phyloP scores from a whole-genome alignment of 23 red algal genomes.

The Gracilaria caudata region DNA sequence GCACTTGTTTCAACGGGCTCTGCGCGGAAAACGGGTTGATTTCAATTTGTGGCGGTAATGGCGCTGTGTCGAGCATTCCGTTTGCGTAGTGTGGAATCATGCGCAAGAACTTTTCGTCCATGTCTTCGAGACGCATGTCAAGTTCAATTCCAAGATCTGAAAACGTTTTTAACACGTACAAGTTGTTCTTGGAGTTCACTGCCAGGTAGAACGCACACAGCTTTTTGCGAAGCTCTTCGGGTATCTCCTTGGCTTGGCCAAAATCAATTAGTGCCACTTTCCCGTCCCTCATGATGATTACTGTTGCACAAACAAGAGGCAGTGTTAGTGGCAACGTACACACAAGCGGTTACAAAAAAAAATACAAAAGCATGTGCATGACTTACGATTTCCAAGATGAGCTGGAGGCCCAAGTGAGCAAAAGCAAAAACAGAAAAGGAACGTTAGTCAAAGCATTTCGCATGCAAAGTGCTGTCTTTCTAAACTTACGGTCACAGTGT shows the following conservation, averaged over 20 bases:
- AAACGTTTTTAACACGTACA: slow-evolving; percentile 68
- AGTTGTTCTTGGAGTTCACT: slow-evolving; percentile 58
- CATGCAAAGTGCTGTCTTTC: no score
- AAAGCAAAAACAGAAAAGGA: background rate
- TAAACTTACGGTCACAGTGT: slow-evolving; percentile 86
- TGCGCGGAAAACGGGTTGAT: slow-evolving; percentile 71
- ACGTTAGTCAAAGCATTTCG: no score
- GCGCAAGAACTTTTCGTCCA: slow-evolving; percentile 53
- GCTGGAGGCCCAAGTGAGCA: background rate
- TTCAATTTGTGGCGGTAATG: slow-evolving; percentile 76
- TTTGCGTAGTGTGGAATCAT: slow-evolving; percentile 84
- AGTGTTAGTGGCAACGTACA: no score
- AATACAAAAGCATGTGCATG: background rate
- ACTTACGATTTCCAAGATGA: slow-evolving; percentile 64
- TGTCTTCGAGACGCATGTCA: slow-evolving; percentile 54
- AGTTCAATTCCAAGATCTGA: slow-evolving; percentile 82
- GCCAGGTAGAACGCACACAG: slow-evolving; percentile 95
- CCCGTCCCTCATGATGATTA: slow-evolving; percentile 82
- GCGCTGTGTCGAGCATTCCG: slow-evolving; percentile 87
- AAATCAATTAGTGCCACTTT: slow-evolving; percentile 93
- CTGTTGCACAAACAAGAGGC: background rate
- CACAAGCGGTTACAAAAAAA: no score
- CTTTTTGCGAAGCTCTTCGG: slow-evolving; percentile 60
- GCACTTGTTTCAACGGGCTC: slow-evolving; percentile 70
- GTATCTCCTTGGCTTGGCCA: slow-evolving; percentile 90